Evolutionary conservation across 73 alveolate genomes (phyloP).

Genomic region (Tetrahymena thermophila): DNA sequence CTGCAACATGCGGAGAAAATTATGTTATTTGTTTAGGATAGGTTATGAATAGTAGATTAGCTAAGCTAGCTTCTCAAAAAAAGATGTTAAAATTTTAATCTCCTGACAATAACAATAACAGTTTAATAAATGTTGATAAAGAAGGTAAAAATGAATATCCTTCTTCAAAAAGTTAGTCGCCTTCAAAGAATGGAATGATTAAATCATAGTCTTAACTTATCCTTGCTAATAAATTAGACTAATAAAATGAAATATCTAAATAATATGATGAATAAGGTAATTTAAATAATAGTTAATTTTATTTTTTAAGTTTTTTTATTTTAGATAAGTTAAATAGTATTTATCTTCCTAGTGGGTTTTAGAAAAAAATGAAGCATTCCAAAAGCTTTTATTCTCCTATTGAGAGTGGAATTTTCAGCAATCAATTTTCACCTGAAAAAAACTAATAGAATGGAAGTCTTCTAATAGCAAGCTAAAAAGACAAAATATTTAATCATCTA

Average conservation of each 20-base stretch:
- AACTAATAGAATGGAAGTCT: background rate
- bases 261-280: background rate
- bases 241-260: background rate
- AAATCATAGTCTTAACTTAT: background rate
- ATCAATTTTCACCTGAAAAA: background rate
- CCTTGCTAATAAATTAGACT: background rate
- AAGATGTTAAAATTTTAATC: background rate
- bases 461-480: background rate
- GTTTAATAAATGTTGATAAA: background rate
- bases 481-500: background rate
- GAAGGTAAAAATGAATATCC: background rate
- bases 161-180: background rate
- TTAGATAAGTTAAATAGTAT: background rate
- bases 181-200: background rate
- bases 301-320: background rate
- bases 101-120: background rate
- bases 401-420: background rate
- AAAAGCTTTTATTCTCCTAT: background rate
- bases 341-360: background rate
- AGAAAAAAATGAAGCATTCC: background rate
- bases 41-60: background rate
- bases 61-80: background rate
- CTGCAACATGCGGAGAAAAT: background rate
- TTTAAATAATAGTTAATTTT: background rate
- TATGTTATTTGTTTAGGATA: background rate